Conservation (phyloP, 2,329 filamentous ascomycete genomes). For the Huntiella savannae region DNA sequence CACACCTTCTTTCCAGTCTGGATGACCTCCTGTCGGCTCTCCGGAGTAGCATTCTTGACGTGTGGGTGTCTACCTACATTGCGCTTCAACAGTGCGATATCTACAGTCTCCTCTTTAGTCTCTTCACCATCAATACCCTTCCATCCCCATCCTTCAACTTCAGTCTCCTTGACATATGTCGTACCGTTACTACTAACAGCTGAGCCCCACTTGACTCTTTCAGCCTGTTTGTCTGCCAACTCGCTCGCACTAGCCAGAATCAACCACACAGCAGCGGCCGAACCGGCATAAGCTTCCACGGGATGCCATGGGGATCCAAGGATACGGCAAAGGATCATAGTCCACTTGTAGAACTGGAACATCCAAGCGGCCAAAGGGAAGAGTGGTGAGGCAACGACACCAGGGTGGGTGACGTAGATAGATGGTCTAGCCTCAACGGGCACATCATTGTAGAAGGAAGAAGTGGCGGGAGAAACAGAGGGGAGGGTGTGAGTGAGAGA, state of each 20-base stretch:
- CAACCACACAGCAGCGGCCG: constrained; percentile 59
- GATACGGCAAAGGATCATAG: constrained; percentile 54
- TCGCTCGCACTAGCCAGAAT: constrained; percentile 46
- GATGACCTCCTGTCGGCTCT: constrained; percentile 43
- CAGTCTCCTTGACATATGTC: constrained; percentile 51
- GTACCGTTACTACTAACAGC: constrained; percentile 39
- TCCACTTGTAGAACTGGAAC: constrained; percentile 45
- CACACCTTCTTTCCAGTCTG: constrained; percentile 41
- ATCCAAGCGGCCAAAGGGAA: constrained; percentile 55
- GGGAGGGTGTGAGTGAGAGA: constrained; percentile 54
- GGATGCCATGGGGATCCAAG: constrained; percentile 80
- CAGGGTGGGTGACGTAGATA: constrained; percentile 70
- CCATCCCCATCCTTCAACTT: constrained; percentile 75
- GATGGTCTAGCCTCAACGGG: constrained; percentile 27
- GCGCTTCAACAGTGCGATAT: constrained; percentile 29
- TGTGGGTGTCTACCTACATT: constrained; percentile 39
- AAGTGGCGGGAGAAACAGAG: constrained; percentile 27
- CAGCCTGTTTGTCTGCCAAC: constrained; percentile 34
- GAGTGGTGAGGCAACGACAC: constrained; percentile 66
- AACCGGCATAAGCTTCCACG: constrained; percentile 56
- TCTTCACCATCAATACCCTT: constrained; percentile 18
- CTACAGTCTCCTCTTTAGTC: constrained; percentile 22
- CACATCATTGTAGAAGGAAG: constrained; percentile 10
- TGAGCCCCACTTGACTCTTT: constrained; percentile 68
- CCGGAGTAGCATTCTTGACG: constrained; percentile 38